phyloP scores from a whole-genome alignment of 108 stramenopile genomes.

The Cyclotella baltica region DNA sequence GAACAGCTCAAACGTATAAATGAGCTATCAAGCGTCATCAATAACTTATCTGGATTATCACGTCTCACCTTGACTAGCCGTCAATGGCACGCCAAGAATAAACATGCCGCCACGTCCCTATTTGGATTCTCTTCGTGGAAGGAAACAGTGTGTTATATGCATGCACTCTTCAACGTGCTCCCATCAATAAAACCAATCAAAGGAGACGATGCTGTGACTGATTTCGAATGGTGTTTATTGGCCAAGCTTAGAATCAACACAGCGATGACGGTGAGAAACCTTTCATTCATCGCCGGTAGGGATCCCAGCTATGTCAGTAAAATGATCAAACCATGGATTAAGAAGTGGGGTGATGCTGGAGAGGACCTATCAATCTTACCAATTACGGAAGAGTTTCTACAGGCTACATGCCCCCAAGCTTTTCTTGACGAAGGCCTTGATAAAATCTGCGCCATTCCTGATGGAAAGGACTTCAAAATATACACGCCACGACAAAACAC shows the following conservation, averaged over 20 bases:
- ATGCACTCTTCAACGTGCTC: constrained; percentile 15
- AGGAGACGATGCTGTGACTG: neutral
- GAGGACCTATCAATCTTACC: constrained; percentile 15
- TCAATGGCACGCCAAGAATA: constrained; percentile 8
- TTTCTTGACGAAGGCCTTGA: constrained; percentile 16
- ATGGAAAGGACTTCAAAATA: constrained; percentile 28
- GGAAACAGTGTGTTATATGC: constrained; percentile 15
- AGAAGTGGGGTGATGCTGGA: constrained; percentile 10
- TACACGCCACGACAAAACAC: constrained; percentile 19
- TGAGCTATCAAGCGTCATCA: neutral
- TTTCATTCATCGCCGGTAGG: constrained; percentile 10
- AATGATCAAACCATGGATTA: neutral
- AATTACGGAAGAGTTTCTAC: constrained; percentile 19
- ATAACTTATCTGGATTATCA: neutral
- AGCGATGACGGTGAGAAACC: neutral
- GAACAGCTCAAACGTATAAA: neutral
- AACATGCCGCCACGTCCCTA: constrained; percentile 7
- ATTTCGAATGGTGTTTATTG: constrained; percentile 10
- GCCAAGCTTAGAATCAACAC: constrained; percentile 15
- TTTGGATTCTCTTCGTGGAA: constrained; percentile 23
- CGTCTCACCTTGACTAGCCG: neutral
- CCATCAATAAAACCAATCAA: neutral
- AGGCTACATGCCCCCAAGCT: constrained; percentile 6
- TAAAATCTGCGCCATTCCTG: constrained; percentile 1
- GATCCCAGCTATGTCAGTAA: neutral